Percentiles rank a stretch among this genome's conserved stretches.
These are phyloP conservation scores for Choiromyces venosus DNA, from an alignment of 495 filamentous ascomycete species.

Conservation along the genomic window DNA sequence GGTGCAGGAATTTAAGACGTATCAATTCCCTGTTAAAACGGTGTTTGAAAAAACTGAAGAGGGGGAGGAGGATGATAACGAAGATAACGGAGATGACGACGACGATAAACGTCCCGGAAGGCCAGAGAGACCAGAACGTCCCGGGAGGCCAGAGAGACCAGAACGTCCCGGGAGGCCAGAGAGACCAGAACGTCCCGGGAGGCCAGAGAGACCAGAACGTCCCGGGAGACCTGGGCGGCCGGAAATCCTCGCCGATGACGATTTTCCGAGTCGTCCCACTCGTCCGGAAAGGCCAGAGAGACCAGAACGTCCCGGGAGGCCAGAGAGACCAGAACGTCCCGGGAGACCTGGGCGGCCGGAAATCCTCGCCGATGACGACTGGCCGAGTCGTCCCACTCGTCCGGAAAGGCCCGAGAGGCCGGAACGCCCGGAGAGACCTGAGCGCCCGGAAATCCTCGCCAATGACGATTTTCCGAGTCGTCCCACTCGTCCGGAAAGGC, in stretches of 20 bases:
- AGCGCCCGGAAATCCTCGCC: too few relatives aligned
- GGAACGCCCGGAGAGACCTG: too few relatives aligned
- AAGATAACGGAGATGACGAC: too few relatives aligned
- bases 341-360: neutral
- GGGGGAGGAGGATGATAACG: neutral
- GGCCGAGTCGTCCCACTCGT: too few relatives aligned
- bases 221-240: too few relatives aligned
- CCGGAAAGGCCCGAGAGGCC: too few relatives aligned
- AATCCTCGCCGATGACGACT: too few relatives aligned
- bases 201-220: too few relatives aligned
- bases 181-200: neutral
- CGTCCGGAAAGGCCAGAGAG: neutral
- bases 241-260: too few relatives aligned
- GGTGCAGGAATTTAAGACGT: conserved; percentile 43
- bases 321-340: neutral
- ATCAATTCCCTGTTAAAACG: neutral
- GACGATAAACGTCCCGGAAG: neutral
- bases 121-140: neutral
- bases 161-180: neutral
- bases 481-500: too few relatives aligned
- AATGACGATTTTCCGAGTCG: too few relatives aligned
- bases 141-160: neutral
- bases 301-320: neutral
- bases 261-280: too few relatives aligned
- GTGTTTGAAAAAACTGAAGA: neutral